phyloP scores from a whole-genome alignment of 2,329 filamentous ascomycete genomes.

The Sarocladium brachiariae region DNA sequence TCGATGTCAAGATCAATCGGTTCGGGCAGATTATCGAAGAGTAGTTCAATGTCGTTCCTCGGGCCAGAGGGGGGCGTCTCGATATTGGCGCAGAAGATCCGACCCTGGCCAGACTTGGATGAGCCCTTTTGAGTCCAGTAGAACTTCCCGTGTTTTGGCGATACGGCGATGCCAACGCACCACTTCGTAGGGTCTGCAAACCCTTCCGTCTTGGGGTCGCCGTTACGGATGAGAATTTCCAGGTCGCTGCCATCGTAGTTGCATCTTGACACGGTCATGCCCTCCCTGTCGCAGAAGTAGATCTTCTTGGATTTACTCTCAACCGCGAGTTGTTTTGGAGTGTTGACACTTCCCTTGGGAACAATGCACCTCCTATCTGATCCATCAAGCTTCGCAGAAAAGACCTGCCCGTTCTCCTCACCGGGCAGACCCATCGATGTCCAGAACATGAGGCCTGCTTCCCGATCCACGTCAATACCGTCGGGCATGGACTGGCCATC shows the following conservation, averaged over 20 bases:
- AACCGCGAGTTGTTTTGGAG: conserved; percentile 37
- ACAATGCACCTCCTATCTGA: conserved; percentile 36
- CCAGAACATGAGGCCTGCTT: conserved; percentile 36
- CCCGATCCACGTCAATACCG: conserved; percentile 32
- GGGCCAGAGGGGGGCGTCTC: conserved; percentile 27
- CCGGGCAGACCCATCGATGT: conserved; percentile 39
- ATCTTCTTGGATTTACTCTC: conserved; percentile 24
- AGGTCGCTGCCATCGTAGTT: conserved; percentile 31
- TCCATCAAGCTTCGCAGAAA: conserved; percentile 43
- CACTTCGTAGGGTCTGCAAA: conserved; percentile 31
- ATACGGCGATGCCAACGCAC: conserved; percentile 51
- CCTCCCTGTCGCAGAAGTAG: conserved; percentile 39
- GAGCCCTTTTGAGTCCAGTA: conserved; percentile 57
- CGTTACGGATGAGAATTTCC: conserved; percentile 33
- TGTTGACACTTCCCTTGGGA: conserved; percentile 37
- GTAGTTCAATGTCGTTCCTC: conserved; percentile 33
- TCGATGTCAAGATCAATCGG: conserved; percentile 53
- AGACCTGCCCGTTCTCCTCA: conserved; percentile 34
- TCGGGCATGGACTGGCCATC: conserved; percentile 26
- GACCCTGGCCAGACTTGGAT: conserved; percentile 41
- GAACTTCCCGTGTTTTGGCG: conserved; percentile 33
- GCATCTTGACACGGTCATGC: conserved; percentile 31
- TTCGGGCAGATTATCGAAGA: conserved; percentile 42
- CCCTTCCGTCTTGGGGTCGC: conserved; percentile 18
- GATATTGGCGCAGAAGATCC: conserved; percentile 44